A percentile compares a stretch with the other conserved stretches of the same genome.
phyloP scores from a whole-genome alignment of 2,329 filamentous ascomycete genomes.

The Xylariomycetidae sp. region DNA sequence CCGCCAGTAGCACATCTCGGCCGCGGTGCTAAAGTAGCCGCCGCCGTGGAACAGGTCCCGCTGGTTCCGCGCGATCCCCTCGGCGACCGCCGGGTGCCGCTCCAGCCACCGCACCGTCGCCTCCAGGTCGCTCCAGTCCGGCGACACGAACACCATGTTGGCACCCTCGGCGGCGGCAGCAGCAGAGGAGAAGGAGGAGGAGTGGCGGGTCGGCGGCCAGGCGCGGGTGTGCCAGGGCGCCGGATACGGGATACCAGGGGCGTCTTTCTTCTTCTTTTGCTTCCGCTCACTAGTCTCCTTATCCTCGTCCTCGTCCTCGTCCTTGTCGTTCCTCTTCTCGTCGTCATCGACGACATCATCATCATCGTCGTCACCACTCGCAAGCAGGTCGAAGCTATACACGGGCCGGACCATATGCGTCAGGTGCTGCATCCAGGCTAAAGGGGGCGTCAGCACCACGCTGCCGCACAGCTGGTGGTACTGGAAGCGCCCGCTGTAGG shows the following conservation, averaged over 20 bases:
- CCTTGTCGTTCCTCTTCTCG: not conserved
- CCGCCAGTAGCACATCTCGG: constrained; percentile 51
- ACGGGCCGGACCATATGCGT: constrained; percentile 43
- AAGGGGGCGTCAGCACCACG: constrained; percentile 43
- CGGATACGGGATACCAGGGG: constrained; percentile 20
- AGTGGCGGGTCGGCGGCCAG: constrained; percentile 34
- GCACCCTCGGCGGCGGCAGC: constrained; percentile 17
- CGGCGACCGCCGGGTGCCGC: constrained; percentile 35
- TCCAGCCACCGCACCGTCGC: constrained; percentile 42
- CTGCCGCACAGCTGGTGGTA: constrained; percentile 47
- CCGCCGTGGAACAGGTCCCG: constrained; percentile 36
- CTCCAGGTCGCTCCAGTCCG: constrained; percentile 48
- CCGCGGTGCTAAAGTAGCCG: constrained; percentile 45
- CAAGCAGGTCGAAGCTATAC: constrained; percentile 33
- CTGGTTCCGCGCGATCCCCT: constrained; percentile 43
- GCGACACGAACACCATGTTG: constrained; percentile 42
- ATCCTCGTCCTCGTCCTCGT: constrained; percentile 1
- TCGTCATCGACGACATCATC: constrained; percentile 1
- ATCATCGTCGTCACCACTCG: too few relatives aligned
- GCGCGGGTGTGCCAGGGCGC: constrained; percentile 24
- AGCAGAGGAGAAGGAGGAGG: constrained; percentile 33
- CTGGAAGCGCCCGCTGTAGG: constrained; percentile 47
- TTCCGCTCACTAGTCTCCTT: constrained; percentile 12
- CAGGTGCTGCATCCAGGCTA: constrained; percentile 45
- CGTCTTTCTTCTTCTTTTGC: constrained; percentile 9